phyloP scores from a whole-genome alignment of 257 asterid genomes.

The Primulina eburnea region DNA sequence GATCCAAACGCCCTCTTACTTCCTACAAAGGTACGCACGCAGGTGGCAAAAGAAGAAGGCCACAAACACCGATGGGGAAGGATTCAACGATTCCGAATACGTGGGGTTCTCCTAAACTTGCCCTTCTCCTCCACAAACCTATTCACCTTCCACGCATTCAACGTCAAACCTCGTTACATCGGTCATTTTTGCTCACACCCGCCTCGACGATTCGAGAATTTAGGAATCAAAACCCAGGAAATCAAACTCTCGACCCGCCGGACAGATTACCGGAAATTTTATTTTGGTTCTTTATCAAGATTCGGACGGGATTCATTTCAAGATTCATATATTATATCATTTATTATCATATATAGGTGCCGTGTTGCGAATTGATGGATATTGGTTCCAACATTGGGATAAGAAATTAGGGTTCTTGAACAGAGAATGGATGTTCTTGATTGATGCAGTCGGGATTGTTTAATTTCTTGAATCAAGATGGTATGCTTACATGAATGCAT shows the following conservation, averaged over 20 bases:
- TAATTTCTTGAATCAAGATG: constrained; percentile 28
- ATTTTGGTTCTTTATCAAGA: constrained; percentile 9
- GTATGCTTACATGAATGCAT: constrained; percentile 22
- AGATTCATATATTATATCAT: background rate
- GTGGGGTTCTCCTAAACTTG: constrained; percentile 49
- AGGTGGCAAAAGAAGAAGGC: background rate
- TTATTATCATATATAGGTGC: constrained; percentile 2
- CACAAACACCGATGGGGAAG: constrained; percentile 45
- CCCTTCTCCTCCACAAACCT: constrained; percentile 38
- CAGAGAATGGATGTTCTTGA: constrained; percentile 21
- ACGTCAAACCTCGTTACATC: constrained; percentile 32
- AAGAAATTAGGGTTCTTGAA: constrained; percentile 26
- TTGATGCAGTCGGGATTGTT: constrained; percentile 20
- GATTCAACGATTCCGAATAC: constrained; percentile 61
- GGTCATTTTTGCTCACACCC: constrained; percentile 28
- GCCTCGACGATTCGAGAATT: constrained; percentile 8
- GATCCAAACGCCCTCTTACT: background rate
- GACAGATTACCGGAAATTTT: background rate
- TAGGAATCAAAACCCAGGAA: constrained; percentile 29
- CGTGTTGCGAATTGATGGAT: constrained; percentile 2
- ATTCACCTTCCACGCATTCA: constrained; percentile 37
- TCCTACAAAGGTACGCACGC: background rate
- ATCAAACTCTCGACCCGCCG: constrained; percentile 9
- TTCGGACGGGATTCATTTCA: constrained; percentile 23
- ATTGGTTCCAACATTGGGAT: background rate